phyloP scores from a whole-genome alignment of 2,329 filamentous ascomycete genomes.

The Purpureocillium takamizusanense region DNA sequence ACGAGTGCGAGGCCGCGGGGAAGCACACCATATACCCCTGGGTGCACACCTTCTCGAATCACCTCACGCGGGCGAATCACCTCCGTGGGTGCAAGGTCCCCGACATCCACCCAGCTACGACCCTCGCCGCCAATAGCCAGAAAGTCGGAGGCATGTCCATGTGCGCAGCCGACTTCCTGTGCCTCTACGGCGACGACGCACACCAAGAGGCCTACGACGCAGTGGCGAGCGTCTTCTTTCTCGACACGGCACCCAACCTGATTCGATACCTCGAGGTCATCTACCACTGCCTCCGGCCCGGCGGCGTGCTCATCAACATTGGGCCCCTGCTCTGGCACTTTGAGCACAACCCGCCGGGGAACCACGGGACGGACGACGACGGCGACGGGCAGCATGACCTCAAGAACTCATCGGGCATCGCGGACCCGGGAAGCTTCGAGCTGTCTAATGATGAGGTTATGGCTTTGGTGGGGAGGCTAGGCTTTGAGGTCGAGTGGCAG shows the following conservation, averaged over 20 bases:
- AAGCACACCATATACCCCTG: constrained; percentile 77
- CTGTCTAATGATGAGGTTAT: constrained; percentile 84
- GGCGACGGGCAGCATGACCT: constrained; percentile 41
- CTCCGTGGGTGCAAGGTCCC: constrained; percentile 66
- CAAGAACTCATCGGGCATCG: constrained; percentile 57
- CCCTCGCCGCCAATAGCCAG: constrained; percentile 28
- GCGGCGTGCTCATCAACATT: constrained; percentile 80
- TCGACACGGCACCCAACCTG: constrained; percentile 91
- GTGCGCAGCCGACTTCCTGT: constrained; percentile 86
- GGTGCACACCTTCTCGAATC: constrained; percentile 82
- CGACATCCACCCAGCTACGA: constrained; percentile 63
- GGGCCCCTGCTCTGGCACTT: constrained; percentile 95
- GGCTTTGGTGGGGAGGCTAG: constrained; percentile 61
- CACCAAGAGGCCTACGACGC: constrained; percentile 63
- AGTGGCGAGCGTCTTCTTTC: constrained; percentile 87
- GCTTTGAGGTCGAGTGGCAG: constrained; percentile 63
- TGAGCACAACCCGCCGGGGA: constrained; percentile 60
- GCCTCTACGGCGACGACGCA: constrained; percentile 63
- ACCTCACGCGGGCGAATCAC: constrained; percentile 64
- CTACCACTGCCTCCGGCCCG: constrained; percentile 62
- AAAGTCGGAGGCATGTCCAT: constrained; percentile 70
- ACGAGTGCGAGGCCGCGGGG: constrained; percentile 48
- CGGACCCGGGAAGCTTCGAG: constrained; percentile 83
- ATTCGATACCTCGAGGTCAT: constrained; percentile 86
- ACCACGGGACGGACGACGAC: constrained; percentile 42